Percentiles rank a stretch among this genome's conserved stretches.
These are phyloP conservation scores for Exophiala aquamarina DNA, from an alignment of 2,329 filamentous ascomycete genomes.

Conservation along the genomic window DNA sequence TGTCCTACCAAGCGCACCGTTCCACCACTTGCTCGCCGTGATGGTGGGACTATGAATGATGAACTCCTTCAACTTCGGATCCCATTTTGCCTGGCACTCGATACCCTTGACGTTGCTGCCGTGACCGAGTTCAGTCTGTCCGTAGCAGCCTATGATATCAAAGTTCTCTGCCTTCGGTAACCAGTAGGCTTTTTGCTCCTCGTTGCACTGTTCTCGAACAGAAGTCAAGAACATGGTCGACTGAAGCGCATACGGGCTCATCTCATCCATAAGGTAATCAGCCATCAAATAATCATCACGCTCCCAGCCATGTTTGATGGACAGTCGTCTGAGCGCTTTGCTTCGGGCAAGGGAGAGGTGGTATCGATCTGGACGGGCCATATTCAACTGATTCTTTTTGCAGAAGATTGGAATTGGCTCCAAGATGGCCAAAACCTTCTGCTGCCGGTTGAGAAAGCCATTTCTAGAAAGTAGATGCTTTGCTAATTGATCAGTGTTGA, in stretches of 20 bases:
- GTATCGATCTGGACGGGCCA: constrained; percentile 53
- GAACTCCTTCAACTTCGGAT: constrained; percentile 46
- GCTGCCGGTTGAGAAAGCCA: constrained; percentile 50
- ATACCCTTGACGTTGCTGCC: constrained; percentile 54
- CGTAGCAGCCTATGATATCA: constrained; percentile 54
- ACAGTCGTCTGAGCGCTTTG: constrained; percentile 50
- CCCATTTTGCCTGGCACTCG: constrained; percentile 50
- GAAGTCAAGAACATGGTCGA: constrained; percentile 54
- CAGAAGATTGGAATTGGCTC: constrained; percentile 49
- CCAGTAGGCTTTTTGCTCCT: constrained; percentile 51
- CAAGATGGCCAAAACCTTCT: constrained; percentile 46
- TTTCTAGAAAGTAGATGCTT: constrained; percentile 47
- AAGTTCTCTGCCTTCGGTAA: constrained; percentile 49
- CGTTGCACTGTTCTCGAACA: constrained; percentile 50
- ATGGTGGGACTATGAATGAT: constrained; percentile 52
- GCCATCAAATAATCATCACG: constrained; percentile 53
- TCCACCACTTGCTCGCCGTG: constrained; percentile 58
- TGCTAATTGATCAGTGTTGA: constrained; percentile 46
- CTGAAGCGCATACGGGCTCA: constrained; percentile 52
- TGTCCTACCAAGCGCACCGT: constrained; percentile 53
- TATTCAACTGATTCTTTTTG: constrained; percentile 52
- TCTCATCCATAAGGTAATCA: constrained; percentile 54
- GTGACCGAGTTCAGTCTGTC: constrained; percentile 54
- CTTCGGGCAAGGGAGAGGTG: constrained; percentile 53
- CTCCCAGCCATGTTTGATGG: constrained; percentile 48